Evolutionary conservation across 2,329 filamentous ascomycete species (phyloP).

Genomic region (Cladosporium halotolerans): DNA sequence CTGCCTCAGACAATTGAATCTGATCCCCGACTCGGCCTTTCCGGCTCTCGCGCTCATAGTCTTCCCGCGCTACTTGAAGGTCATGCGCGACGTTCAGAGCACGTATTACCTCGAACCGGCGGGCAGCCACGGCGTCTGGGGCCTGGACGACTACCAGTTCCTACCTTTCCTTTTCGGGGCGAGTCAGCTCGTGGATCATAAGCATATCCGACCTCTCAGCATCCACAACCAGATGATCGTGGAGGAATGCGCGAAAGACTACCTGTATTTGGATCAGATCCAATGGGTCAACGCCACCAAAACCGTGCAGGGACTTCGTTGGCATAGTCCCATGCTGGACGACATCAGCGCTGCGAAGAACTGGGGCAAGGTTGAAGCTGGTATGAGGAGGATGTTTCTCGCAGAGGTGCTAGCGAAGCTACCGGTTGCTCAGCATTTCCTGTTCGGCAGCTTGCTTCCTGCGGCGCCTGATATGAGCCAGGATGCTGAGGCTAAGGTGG

Average conservation of each 20-base stretch:
- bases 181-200: constrained; percentile 59
- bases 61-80: constrained; percentile 71
- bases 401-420: constrained; percentile 88
- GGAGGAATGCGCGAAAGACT: constrained; percentile 79
- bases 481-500: constrained; percentile 49
- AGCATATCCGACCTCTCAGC: constrained; percentile 43
- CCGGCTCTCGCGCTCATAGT: constrained; percentile 67
- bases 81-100: constrained; percentile 84
- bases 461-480: constrained; percentile 75
- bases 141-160: constrained; percentile 49
- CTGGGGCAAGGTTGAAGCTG: constrained; percentile 87
- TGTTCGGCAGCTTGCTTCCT: constrained; percentile 81
- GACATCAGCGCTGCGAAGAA: constrained; percentile 87
- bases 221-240: constrained; percentile 86
- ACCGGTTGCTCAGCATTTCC: constrained; percentile 97
- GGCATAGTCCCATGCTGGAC: constrained; percentile 98
- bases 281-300: constrained; percentile 94
- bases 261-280: constrained; percentile 87
- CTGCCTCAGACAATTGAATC: constrained; percentile 74
- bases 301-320: constrained; percentile 85
- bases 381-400: constrained; percentile 96
- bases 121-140: constrained; percentile 48
- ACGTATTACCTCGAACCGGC: constrained; percentile 92
- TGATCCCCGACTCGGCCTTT: constrained; percentile 63
- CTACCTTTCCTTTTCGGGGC: constrained; percentile 48